Evolutionary conservation across 2,329 filamentous ascomycete species (phyloP), one percentile per base, ranked within the genome.

Genomic region (Claviceps quebecensis): DNA sequence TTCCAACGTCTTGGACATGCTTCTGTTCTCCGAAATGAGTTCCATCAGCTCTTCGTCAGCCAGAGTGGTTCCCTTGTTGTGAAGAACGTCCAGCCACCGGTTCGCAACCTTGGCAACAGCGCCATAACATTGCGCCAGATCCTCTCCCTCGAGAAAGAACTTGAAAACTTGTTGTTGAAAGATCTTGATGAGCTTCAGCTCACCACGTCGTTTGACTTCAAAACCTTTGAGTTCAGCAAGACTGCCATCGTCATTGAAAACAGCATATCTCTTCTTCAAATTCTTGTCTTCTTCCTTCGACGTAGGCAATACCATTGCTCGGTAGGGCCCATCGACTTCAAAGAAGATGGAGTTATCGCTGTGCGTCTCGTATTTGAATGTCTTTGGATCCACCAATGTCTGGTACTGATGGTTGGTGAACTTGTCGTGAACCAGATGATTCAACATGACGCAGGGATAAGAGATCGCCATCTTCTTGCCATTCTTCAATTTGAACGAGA

Each of bases 281-380:
- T 98, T 98, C 74, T 97, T 98, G 72, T 97, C 91, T 67, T 97
- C 93, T 65, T 98, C 93, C 65, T 98, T 97, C 0, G 91, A 97
- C 0, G 93, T 97, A 2, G 93, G 93, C 56, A 98, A 68, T 54
- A 98, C 83, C 93, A 98, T 98, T 56, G 93, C 93, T 65, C 81
- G 90, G 75, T 98, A 98, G 0, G 93, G 93, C 4, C 93, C 93
- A 61, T 98, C 93, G 47, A 98, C 93, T 68, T 98, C 93, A 70
- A 98, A 98, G 72, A 98, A 98, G 66, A 98, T 98, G 37, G 90
- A 93, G 68, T 98, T 98, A 63, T 98, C 93, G 71, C 91, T 97
- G 66, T 95, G 87, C 0, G 91, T 98, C 64, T 96, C 87, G 61
- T 98, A 98, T 64, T 83, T 86, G 75, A 93, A 89, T 0, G 81